phyloP scores from a whole-genome alignment of 2,329 filamentous ascomycete genomes.

The Niveomyces coronatus region DNA sequence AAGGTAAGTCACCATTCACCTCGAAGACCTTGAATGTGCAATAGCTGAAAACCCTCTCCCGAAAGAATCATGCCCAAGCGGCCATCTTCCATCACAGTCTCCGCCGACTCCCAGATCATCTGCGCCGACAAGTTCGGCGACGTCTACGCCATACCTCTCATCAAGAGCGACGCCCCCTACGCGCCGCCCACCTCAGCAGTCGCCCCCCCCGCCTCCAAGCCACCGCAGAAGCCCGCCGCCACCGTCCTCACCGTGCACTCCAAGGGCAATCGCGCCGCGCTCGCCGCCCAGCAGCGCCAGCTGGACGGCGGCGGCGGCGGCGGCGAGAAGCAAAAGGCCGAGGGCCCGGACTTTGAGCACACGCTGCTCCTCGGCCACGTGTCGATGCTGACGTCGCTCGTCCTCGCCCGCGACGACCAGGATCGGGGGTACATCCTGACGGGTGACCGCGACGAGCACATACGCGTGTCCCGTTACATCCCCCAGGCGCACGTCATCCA shows the following conservation, averaged over 20 bases:
- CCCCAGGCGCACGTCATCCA: constrained; percentile 86
- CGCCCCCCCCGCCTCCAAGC: constrained; percentile 17
- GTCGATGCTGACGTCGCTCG: constrained; percentile 78
- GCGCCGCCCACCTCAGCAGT: constrained; percentile 15
- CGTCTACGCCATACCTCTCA: constrained; percentile 76
- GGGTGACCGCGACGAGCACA: constrained; percentile 57
- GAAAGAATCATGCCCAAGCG: constrained; percentile 77
- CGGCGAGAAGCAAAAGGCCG: constrained; percentile 20
- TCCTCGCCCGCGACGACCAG: constrained; percentile 34
- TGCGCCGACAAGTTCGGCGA: constrained; percentile 95
- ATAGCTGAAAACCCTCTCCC: constrained; percentile 19
- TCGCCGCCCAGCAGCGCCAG: constrained; percentile 46
- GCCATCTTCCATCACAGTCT: constrained; percentile 64
- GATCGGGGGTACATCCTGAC: constrained; percentile 42
- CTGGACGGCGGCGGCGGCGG: constrained; percentile 18
- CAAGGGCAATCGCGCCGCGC: constrained; percentile 48
- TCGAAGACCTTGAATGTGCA: neutral
- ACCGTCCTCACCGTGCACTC: constrained; percentile 55
- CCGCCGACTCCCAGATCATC: constrained; percentile 63
- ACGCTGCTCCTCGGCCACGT: constrained; percentile 83
- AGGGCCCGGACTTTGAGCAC: constrained; percentile 54
- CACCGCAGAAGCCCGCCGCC: constrained; percentile 36
- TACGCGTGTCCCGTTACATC: constrained; percentile 71
- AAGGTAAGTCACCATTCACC: constrained; percentile 40
- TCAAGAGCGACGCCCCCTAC: constrained; percentile 23